Evolutionary conservation across 768 basidiomycete genomes (phyloP), one percentile per base, ranked within the genome.

Genomic region (Boletus coccyginus): DNA sequence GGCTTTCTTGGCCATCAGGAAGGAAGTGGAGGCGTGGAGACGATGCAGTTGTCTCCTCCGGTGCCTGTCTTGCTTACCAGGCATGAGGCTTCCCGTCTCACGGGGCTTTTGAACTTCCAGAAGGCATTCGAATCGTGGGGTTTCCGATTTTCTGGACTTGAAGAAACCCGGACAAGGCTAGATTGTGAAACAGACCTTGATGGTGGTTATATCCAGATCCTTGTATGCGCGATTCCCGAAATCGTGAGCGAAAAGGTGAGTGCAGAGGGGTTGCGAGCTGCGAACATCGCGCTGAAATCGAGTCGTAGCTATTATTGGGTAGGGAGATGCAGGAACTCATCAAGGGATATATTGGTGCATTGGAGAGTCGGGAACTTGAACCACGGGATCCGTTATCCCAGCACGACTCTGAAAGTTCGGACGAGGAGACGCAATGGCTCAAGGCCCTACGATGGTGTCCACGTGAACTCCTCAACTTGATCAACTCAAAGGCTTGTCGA

Each of bases 401-500:
- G 24, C 47, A 47, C n/a, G 53, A 52, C 31, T 17, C 38, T 38
- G 47, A 5, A 33, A 58, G 38, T 42, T 24, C 39, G n/a, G 55
- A 66, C 17, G 63, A 66, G 39, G 73, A 66, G 50, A 62, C 60
- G 3, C 61, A 54, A 27, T 92, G 92, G 93, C 72, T 89, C 64
- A 82, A 80, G 65, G 86, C 84, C 44, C 69, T 95, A 40, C 83
- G 90, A 27, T 85, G 82, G 79, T 94, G 91, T 69, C 97, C 97
- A n/a, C 79, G 77, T 49, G 84, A 81, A 52, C 77, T 98, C 50
- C 71, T 94, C 14, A 91, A 94, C 36, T 73, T 99, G 59, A 78
- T 93, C 62, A 95, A 98, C 70, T 97, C 94, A 11, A 95, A 93
- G 73, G 97, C 97, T 24, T 99, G 97, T 67, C 79, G 97, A 75